Conservation (phyloP, 768 basidiomycete genomes). For the Termitomyces sp. region DNA sequence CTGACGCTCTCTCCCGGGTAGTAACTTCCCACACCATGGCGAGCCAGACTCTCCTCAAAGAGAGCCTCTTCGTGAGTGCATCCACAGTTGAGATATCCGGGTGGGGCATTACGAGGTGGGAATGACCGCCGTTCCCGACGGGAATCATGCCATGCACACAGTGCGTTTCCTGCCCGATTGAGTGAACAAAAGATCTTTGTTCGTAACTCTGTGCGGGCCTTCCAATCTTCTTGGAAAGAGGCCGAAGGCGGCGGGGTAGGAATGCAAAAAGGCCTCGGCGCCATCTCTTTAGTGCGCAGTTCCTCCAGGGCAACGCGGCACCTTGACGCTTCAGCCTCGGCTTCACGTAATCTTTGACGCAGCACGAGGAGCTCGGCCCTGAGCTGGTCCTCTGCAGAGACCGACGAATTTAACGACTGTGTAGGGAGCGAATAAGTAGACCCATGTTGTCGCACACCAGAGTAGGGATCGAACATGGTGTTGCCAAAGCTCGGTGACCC, state of each 20-base stretch:
- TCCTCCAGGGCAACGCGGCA: constrained; percentile 30
- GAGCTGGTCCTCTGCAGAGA: constrained; percentile 19
- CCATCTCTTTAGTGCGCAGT: constrained; percentile 10
- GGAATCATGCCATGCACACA: constrained; percentile 90
- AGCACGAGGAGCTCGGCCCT: constrained; percentile 53
- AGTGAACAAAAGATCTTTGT: constrained; percentile 69
- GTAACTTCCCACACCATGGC: constrained; percentile 78
- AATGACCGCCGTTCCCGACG: constrained; percentile 72
- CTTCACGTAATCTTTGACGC: constrained; percentile 52
- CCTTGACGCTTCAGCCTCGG: constrained; percentile 55
- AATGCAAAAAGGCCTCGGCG: constrained; percentile 1
- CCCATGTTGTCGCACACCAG: constrained; percentile 7
- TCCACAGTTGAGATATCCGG: constrained; percentile 77
- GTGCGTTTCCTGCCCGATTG: constrained; percentile 83
- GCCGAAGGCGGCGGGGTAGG: constrained; percentile 32
- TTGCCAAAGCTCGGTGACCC: constrained; percentile 20
- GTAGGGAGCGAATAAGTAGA: constrained; percentile 12
- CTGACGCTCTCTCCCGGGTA: constrained; percentile 80
- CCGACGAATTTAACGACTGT: constrained; percentile 12
- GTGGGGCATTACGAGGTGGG: constrained; percentile 77
- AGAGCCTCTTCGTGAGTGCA: constrained; percentile 82
- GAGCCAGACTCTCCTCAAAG: constrained; percentile 78
- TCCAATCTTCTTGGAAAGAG: constrained; percentile 60
- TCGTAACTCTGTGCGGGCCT: constrained; percentile 67
- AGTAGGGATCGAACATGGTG: constrained; percentile 6